Conservation (phyloP, 2,329 filamentous ascomycete species). For the Aspergillus melleus region DNA sequence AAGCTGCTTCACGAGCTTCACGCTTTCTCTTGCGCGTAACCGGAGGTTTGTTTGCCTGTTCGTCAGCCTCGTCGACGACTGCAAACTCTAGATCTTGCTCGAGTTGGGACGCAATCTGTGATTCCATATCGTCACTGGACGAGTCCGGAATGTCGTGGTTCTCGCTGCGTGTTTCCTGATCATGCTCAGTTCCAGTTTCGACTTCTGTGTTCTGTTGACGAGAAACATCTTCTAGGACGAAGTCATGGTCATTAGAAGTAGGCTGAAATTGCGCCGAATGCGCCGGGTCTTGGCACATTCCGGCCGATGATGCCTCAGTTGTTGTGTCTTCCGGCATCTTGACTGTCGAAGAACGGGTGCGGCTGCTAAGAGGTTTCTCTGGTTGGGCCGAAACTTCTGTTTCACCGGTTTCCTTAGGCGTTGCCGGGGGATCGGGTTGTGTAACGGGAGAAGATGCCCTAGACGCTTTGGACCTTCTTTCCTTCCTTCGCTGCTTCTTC, state of each 20-base stretch:
- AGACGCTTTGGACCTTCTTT: background rate
- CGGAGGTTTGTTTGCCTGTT: slow-evolving; percentile 13
- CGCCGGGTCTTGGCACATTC: background rate
- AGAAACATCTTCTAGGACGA: background rate
- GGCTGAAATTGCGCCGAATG: background rate
- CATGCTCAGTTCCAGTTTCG: background rate
- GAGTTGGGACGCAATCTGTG: slow-evolving; percentile 47
- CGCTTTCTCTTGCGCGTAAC: slow-evolving; percentile 38
- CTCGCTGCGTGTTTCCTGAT: slow-evolving; percentile 1
- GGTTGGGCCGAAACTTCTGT: background rate
- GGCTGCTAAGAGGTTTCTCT: slow-evolving; percentile 10
- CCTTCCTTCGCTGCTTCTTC: background rate
- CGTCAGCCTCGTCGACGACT: slow-evolving; percentile 23
- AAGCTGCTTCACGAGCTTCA: slow-evolving; percentile 18
- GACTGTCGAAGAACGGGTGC: background rate
- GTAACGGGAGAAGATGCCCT: background rate
- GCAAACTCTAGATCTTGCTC: slow-evolving; percentile 45
- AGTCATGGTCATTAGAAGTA: background rate
- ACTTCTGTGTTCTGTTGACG: background rate
- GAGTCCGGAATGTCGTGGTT: slow-evolving; percentile 30
- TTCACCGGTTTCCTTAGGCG: background rate
- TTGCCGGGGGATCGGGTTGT: background rate
- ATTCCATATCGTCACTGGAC: slow-evolving; percentile 44
- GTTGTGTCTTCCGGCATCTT: background rate
- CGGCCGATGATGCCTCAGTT: background rate